Base-by-base conservation (phyloP, 2,329 filamentous ascomycete species). In the Curvularia lunata region DNA sequence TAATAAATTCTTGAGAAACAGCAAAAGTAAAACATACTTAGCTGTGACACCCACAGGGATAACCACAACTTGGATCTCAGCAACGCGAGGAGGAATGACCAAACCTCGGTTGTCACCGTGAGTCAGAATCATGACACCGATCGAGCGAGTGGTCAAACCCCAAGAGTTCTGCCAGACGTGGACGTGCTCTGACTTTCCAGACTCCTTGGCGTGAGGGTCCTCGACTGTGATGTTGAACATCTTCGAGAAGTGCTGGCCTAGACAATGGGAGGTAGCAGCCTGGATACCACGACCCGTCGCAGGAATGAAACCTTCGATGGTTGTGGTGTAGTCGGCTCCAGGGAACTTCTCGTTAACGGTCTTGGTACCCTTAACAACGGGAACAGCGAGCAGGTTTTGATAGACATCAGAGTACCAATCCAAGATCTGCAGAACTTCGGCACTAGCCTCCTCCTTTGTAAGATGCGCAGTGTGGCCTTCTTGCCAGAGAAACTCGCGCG, bases 161-260 rank as follows among this genome's bases (percentile, higher is more conserved):
- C 95, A 99, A 13, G 92, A 97, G 83, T 99, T 99, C 78, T 99
- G 95, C 93, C 94, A 98, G 56, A 98, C 93, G 74, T 94, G 82
- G 55, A 97, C 82, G 80, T 91, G 90, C 55, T 75, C 69, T n/a
- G 73, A 67, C 77, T 95, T 87, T 48, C 85, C 88, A 27, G 75
- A 77, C 46, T 84, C 82, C 72, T 88, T 88, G 49, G 84, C 85
- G 59, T 84, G 83, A 23, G 95, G 95, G 74, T 99, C 93, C 78
- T 99, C 94, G 28, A 99, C 92, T 0, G 90, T 96, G 77, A 99
- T 98, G 78, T 95, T 90, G 77, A 98, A 99, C 93, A 99, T 99
- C 81, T 96, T 97, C 77, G 90, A 93, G 81, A 99, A 99, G 81
- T 99, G 97, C 80, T 99, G 95, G 52, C 95, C 95, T 8, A 99